Conservation (phyloP, 2,329 filamentous ascomycete genomes). For the Drechslerella dactyloides region DNA sequence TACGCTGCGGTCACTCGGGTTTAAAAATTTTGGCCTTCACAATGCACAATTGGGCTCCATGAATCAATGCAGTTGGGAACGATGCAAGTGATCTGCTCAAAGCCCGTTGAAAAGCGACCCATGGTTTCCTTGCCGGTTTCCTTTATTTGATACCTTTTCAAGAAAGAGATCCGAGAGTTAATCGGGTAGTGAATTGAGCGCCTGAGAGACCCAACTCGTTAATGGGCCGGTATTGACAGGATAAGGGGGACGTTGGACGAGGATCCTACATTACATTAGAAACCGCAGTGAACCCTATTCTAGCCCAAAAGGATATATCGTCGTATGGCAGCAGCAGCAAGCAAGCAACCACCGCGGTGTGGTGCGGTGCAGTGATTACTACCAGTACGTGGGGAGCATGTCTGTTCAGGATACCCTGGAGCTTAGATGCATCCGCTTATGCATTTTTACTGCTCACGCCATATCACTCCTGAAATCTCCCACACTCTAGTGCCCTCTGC, state of each 20-base stretch:
- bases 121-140: slow-evolving; percentile 49
- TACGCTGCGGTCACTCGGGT: slow-evolving; percentile 14
- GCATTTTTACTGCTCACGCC: slow-evolving; percentile 51
- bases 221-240: slow-evolving; percentile 37
- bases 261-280: slow-evolving; percentile 21
- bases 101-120: slow-evolving; percentile 47
- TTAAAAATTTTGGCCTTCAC: background rate
- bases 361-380: slow-evolving; percentile 37
- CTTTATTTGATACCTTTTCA: slow-evolving; percentile 51
- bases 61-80: slow-evolving; percentile 29
- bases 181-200: slow-evolving; percentile 39
- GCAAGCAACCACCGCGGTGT: background rate
- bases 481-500: slow-evolving; percentile 49
- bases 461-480: slow-evolving; percentile 51
- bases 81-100: slow-evolving; percentile 35
- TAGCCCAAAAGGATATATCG: slow-evolving; percentile 45
- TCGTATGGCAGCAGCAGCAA: slow-evolving; percentile 9
- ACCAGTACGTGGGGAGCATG: slow-evolving; percentile 28
- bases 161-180: slow-evolving; percentile 51
- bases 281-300: slow-evolving; percentile 44
- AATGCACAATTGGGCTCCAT: background rate
- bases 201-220: slow-evolving; percentile 38
- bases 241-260: slow-evolving; percentile 46
- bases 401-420: slow-evolving; percentile 51
- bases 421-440: slow-evolving; percentile 52